Conservation (phyloP, 257 asterid species). For the Ophiorrhiza pumila region DNA sequence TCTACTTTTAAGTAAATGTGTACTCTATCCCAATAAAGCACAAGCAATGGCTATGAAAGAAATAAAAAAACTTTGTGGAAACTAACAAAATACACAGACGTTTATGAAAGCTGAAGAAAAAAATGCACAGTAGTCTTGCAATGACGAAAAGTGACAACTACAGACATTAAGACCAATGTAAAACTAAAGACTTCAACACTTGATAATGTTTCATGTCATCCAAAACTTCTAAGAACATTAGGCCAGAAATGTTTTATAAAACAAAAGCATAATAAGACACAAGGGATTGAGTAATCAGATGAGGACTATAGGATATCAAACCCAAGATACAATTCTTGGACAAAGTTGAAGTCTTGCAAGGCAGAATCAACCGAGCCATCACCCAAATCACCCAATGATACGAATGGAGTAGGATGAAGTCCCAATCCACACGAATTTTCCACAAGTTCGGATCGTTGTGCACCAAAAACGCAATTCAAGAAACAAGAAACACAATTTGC, state of each 20-base stretch:
- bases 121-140: not conserved
- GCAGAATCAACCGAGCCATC: conserved; percentile 86
- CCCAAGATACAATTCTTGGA: conserved; percentile 84
- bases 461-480: too few relatives aligned
- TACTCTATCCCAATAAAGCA: not conserved
- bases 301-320: conserved; percentile 64
- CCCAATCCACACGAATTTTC: too few relatives aligned
- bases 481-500: too few relatives aligned
- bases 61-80: not conserved
- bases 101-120: not conserved
- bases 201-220: not conserved
- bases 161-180: not conserved
- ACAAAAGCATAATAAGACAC: conserved; percentile 5
- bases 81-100: not conserved
- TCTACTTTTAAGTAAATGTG: not conserved
- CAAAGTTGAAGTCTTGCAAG: conserved; percentile 67
- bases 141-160: not conserved
- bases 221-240: too few relatives aligned
- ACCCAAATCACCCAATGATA: conserved; percentile 37
- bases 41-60: not conserved
- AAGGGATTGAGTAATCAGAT: conserved; percentile 54
- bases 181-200: not conserved
- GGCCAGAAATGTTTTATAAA: not conserved
- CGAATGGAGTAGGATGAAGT: too few relatives aligned
- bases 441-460: too few relatives aligned